Percentiles rank a stretch among this genome's conserved stretches.
Evolutionary conservation across 2,329 filamentous ascomycete genomes (phyloP).

Genomic region (Calcarisporium arbuscula): DNA sequence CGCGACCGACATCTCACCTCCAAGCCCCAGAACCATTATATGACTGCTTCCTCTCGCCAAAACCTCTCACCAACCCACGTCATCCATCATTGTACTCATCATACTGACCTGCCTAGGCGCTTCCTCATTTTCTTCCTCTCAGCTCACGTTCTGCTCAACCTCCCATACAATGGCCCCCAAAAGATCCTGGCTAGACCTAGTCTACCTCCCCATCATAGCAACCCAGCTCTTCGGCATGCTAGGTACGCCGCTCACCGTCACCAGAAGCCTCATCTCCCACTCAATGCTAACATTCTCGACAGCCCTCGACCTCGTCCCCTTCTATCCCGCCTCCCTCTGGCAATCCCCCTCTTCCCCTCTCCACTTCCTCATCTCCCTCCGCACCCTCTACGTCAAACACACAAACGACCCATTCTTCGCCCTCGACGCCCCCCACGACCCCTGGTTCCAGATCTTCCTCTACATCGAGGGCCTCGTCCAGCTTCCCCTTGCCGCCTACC

Average conservation of each 20-base stretch:
- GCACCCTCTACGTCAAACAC: conserved; percentile 37
- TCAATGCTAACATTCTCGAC: conserved; percentile 6
- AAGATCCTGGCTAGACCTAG: conserved; percentile 24
- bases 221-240: conserved; percentile 30
- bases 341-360: conserved; percentile 34
- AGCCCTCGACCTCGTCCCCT: conserved; percentile 49
- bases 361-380: conserved; percentile 39
- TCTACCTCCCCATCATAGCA: conserved; percentile 27
- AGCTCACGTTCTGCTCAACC: no score
- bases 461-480: conserved; percentile 44
- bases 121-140: no score
- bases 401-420: conserved; percentile 50
- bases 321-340: conserved; percentile 45
- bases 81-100: no score
- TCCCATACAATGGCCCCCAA: conserved; percentile 17
- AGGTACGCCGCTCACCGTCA: conserved; percentile 15
- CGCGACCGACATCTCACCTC: no score
- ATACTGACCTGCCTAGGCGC: no score
- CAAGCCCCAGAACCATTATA: no score
- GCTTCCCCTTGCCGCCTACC: conserved; percentile 44
- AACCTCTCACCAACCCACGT: no score
- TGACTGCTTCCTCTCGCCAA: no score
- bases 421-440: conserved; percentile 25
- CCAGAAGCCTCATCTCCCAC: neutral
- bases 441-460: conserved; percentile 47